Percentiles rank a stretch among this genome's conserved stretches.
These are phyloP conservation scores for Phytopythium delawarense DNA, from an alignment of 352 stramenopile species.

Conservation along the genomic window DNA sequence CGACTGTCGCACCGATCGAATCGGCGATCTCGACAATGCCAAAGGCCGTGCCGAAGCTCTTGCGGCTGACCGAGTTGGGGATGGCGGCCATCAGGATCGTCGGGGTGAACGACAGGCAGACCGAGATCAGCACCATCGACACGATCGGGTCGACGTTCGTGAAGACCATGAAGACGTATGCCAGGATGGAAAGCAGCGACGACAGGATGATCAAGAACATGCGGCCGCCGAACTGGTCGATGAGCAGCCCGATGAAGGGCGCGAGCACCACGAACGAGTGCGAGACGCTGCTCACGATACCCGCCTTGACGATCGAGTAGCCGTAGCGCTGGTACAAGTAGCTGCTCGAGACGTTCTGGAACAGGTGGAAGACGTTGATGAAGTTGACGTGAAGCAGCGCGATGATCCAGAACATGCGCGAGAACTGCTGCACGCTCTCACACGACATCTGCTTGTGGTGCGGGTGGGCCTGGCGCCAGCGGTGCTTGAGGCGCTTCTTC, in stretches of 20 bases:
- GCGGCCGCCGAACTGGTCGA: slow-evolving; percentile 87
- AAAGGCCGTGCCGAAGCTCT: slow-evolving; percentile 80
- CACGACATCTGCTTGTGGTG: slow-evolving; percentile 47
- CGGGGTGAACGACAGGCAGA: slow-evolving; percentile 83
- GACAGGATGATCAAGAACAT: slow-evolving; percentile 77
- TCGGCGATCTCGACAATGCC: slow-evolving; percentile 87
- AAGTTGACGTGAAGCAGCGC: slow-evolving; percentile 84
- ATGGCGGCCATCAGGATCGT: slow-evolving; percentile 88
- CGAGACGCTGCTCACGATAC: slow-evolving; percentile 73
- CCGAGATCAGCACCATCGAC: slow-evolving; percentile 84
- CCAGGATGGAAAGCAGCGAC: slow-evolving; percentile 64
- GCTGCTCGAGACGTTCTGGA: slow-evolving; percentile 88
- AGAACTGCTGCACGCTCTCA: slow-evolving; percentile 68
- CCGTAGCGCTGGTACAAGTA: slow-evolving; percentile 85
- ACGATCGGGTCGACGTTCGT: slow-evolving; percentile 68
- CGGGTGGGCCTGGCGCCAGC: slow-evolving; percentile 26
- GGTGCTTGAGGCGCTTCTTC: slow-evolving; percentile 52
- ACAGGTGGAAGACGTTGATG: slow-evolving; percentile 90
- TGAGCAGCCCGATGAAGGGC: slow-evolving; percentile 82
- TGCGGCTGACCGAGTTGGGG: slow-evolving; percentile 66
- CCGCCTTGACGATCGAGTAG: slow-evolving; percentile 84
- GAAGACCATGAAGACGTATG: slow-evolving; percentile 86
- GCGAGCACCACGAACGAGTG: slow-evolving; percentile 83
- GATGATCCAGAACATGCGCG: slow-evolving; percentile 85
- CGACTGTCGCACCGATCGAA: slow-evolving; percentile 72